Base-by-base conservation (phyloP, 2,329 filamentous ascomycete genomes). In the Fusarium siculi region DNA sequence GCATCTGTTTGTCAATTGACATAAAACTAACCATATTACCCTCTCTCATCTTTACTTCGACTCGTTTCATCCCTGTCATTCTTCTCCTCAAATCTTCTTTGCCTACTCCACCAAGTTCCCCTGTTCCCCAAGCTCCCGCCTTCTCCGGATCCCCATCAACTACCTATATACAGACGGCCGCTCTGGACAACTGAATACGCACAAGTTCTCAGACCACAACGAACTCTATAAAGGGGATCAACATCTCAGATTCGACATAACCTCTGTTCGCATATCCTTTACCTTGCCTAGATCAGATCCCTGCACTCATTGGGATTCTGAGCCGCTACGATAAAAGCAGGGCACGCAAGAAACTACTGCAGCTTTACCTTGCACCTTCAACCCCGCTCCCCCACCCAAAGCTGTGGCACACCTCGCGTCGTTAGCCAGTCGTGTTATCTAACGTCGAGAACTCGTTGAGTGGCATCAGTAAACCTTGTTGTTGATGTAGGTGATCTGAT, bases 361-460 rank as follows among this genome's bases (percentile, higher is more conserved):
- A 68, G 63, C 69, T 66, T 70, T 64, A 74, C 75, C 75, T 76
- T 76, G 70, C 63, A 67, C 57, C 63, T 58, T 44, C 44, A 65
- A 74, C 76, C 76, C 76, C 76, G 75, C 76, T 72, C 73, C 76
- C 74, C 76, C 76, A 77, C 76, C 66, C 60, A 50, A 70, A 73
- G 62, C 53, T 73, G 67, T 74, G 62, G 70, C 68, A 68, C 74
- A 70, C 69, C 69, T 72, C 58, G 66, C 76, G 65, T 76, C 54
- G 62, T 61, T 70, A 68, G 59, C 66, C 72, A 76, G 70, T 77
- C 74, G 69, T 63, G 72, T 76, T 76, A 77, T 77, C 76, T 77
- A 73, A 76, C 75, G 75, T 74, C 76, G 60, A 69, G 66, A 42
- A 57, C 72, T 74, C 62, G 40, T 59, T 54, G 72, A 68, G 70